Base-by-base conservation (phyloP, 2,329 filamentous ascomycete species). In the Fusarium sp. region DNA sequence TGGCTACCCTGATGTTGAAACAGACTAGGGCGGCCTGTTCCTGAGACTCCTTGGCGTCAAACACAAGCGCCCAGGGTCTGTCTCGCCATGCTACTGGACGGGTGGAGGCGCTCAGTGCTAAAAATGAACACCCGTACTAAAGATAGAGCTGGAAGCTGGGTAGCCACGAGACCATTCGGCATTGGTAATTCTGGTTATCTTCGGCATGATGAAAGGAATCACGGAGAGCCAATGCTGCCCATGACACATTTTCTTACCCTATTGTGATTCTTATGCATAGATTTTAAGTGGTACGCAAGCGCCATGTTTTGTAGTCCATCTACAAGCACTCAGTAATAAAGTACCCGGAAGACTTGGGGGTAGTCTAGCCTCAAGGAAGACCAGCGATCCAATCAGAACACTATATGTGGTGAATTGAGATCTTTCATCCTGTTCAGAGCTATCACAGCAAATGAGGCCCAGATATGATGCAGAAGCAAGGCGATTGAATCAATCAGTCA, bases 1-100 rank as follows among this genome's bases (percentile, higher is more conserved):
- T 77, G 72, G 76, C 58, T 69, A 72, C 54, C 76, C 76, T 78
- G 72, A 78, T 66, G 68, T 66, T 78, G 76, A 78, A 78, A 78
- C 76, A 65, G 46, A 66, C 66, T 72, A 67, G 70, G 72, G 62
- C 27, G 61, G 33, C 52, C 73, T 55, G 58, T 48, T 56, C 72
- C 69, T 74, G 72, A 74, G 69, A 74, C 72, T 25, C 27, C 37
- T 52, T 72, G 66, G 64, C 57, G 72, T 69, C 60, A 73, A 66
- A 49, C 55, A 41, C 4, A 48, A 10, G 51, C 35, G 37, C 31
- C 42, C 27, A 45, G 65, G 48, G n/a, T 48, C 31, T 56, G 54
- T 66, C 48, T 46, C 25, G 48, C 48, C 41, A 51, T 39, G 27
- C 29, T 29, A 45, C 60, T 57, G 72, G 72, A 42, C 48, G 29